Evolutionary conservation across 2,329 filamentous ascomycete genomes (phyloP), one percentile per base, ranked within the genome.

Genomic region (Xylaria sp.): DNA sequence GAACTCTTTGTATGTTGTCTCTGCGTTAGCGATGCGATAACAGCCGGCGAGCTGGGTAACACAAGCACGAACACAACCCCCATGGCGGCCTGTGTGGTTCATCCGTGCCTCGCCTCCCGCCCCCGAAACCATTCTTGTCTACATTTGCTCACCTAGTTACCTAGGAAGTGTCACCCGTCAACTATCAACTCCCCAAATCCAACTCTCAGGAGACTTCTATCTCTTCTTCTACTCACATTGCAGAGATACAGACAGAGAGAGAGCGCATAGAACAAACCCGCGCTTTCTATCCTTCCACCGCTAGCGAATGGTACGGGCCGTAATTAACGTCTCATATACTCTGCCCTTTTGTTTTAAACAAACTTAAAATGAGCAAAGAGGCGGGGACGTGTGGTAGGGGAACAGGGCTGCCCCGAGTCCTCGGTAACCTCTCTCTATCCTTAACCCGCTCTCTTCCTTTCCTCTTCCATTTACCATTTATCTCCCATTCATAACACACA

Each of bases 21-120:
- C 39, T 46, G 23, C 18, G 15, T n/a, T 15, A 20, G 55, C 20
- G 55, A 58, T 28, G 55, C 20, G 55, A 58, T 28, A 58, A 58
- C 39, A 58, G 46, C 15, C 56, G 39, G 28, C 28, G 56, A 46
- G 1, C 13, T 31, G 3, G 56, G 56, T 58, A 31, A 58, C 56
- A 58, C 56, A 0, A 25, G 12, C 55, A 57, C 39, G 12, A n/a
- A 9, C n/a, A 56, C 20, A 31, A 39, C 56, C 3, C 15, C 31
- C 56, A 57, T 46, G 39, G 48, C 56, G 3, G 56, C 15, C 39
- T 58, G 33, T 43, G 33, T 58, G 28, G 28, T 4, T 5, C 39
- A 46, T 9, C 13, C 36, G 15, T 33, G 51, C 52, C 28, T 31
- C 20, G 51, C 52, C 52, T 31, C 28, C 51, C 7, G 18, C 12